phyloP scores from a whole-genome alignment of 169 alveolate species.

The Sarcocystis neurona region DNA sequence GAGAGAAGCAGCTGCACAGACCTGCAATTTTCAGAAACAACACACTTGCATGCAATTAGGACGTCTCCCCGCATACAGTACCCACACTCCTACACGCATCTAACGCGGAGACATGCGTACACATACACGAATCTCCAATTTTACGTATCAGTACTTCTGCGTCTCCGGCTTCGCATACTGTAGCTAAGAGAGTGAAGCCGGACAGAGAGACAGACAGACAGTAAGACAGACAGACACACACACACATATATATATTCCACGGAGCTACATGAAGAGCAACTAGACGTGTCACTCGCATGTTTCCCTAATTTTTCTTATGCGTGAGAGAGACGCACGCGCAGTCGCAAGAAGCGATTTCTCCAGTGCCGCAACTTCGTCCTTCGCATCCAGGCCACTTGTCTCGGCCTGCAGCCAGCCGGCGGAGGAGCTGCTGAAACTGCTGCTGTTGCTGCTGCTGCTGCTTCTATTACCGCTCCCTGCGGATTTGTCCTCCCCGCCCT shows the following conservation, averaged over 20 bases:
- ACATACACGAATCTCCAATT: not conserved
- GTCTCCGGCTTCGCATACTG: no score
- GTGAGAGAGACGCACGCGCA: not conserved
- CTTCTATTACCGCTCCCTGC: slow-evolving; percentile 37
- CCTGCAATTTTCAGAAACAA: not conserved
- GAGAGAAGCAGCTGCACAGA: not conserved
- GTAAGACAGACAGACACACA: not conserved
- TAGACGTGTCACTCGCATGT: not conserved
- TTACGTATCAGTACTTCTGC: no score
- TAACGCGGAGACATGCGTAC: not conserved
- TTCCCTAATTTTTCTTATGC: not conserved
- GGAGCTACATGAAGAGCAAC: not conserved
- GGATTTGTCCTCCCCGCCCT: slow-evolving; percentile 69
- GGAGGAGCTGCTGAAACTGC: not conserved
- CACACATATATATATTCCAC: not conserved
- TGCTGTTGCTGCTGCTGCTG: not conserved
- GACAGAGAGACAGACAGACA: not conserved
- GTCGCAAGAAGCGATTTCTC: slow-evolving; percentile 21
- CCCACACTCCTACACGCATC: no score
- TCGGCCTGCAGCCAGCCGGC: not conserved
- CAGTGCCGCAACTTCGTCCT: not conserved
- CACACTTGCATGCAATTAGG: not conserved
- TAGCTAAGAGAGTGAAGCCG: not conserved
- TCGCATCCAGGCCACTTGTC: not conserved
- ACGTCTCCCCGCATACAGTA: not conserved